Base-by-base conservation (phyloP, 805 yeast species). In the Metschnikowia hibisci region DNA sequence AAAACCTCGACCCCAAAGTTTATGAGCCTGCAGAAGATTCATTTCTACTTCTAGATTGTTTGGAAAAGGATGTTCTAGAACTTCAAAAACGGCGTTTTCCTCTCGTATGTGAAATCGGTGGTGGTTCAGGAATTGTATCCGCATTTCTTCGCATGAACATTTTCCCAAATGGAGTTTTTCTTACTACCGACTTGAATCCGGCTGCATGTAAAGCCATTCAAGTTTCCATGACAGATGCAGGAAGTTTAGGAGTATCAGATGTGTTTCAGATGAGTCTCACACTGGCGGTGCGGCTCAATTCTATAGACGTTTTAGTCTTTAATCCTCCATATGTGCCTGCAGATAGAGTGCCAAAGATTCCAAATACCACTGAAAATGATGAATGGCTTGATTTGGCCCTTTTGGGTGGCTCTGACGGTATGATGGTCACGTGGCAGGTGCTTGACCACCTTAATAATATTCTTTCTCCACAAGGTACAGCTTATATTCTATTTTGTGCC, bases 271-370 rank as follows among this genome's bases (percentile, higher is more conserved):
- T 81, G 58, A 77, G 77, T 54, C 63, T 89, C 25, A 74, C 84
- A 0, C 53, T 73, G 8, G 70, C 78, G 2, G 48, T 88, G 8
- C 60, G 75, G 10, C 56, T 57, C 0, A 52, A 71, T 2, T 39
- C 64, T 4, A 73, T 89, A 1, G 98, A 93, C 55, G 44, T 91
- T 1, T 66, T 93, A 16, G 71, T 93, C 1, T 93, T 93, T 64
- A 93, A 93, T 57, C 99, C 99, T 0, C 99, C 99, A 0, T 93
- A 93, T 58, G 99, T 93, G 1, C 99, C 99, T 0, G 87, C 91
- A 1, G 89, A 81, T 45, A 57, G 56, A 0, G 84, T 87, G 0
- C 97, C 98, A 0, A 56, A 50, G 0, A 52, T 76, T 1, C 93
- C 93, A 0, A 46, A 45, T 1, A 34, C 54, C 3, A 45, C 38